Evolutionary conservation across 768 basidiomycete species (phyloP).

Genomic region (Pleurotus tuber-regium): DNA sequence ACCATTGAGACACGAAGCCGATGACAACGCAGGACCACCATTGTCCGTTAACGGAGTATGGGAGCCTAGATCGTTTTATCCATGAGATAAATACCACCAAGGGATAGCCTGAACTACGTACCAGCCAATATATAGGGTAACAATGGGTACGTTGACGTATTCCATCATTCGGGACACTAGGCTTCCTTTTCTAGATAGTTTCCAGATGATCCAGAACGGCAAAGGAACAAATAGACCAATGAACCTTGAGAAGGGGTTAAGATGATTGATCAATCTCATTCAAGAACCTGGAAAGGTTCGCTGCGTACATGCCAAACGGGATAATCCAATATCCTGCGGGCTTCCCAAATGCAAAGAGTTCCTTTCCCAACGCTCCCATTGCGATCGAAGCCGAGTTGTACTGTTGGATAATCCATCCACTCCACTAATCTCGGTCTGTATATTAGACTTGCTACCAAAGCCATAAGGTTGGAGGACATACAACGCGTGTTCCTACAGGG

Average conservation of each 20-base stretch:
- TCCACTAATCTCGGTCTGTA: too few relatives aligned
- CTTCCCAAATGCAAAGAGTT: conserved; percentile 50
- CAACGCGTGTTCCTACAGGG: conserved; percentile 46
- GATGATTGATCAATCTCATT: too few relatives aligned
- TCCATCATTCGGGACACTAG: conserved; percentile 30
- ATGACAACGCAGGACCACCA: conserved; percentile 55
- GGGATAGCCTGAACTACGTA: conserved; percentile 14
- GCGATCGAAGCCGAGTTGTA: conserved; percentile 55
- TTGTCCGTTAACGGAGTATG: conserved; percentile 53
- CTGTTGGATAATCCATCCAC: conserved; percentile 50
- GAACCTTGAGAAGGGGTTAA: conserved; percentile 30
- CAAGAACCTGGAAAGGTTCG: neutral
- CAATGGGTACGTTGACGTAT: conserved; percentile 46
- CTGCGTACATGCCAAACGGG: conserved; percentile 42
- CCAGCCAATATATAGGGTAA: conserved; percentile 37
- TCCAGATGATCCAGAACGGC: conserved; percentile 46
- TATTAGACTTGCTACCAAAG: too few relatives aligned
- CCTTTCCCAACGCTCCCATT: conserved; percentile 51
- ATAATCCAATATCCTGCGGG: conserved; percentile 40
- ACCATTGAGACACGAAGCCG: conserved; percentile 47
- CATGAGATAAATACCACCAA: neutral
- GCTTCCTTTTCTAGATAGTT: conserved; percentile 30
- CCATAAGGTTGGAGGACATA: conserved; percentile 22
- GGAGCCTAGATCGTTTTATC: conserved; percentile 25
- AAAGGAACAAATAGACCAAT: conserved; percentile 48